A percentile compares a stretch with the other conserved stretches of the same genome.
These are phyloP conservation scores for Paulownia fortunei DNA, from an alignment of 257 asterid genomes.

Conservation along the genomic window DNA sequence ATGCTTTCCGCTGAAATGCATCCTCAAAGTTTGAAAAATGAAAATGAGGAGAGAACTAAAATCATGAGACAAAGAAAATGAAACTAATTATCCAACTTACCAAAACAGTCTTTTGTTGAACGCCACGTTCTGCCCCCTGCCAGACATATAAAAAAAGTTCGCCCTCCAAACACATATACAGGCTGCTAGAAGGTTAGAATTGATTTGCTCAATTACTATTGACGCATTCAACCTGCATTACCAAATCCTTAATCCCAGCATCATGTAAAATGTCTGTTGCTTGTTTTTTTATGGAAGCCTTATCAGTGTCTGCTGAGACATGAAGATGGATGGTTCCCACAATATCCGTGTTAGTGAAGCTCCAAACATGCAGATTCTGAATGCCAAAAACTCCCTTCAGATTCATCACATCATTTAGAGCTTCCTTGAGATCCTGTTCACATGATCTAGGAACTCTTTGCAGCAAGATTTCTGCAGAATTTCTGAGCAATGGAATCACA, in stretches of 20 bases:
- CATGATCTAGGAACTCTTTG: slow-evolving; percentile 89
- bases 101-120: slow-evolving; percentile 18
- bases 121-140: slow-evolving; percentile 25
- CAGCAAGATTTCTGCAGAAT: slow-evolving; percentile 84
- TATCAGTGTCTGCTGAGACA: slow-evolving; percentile 64
- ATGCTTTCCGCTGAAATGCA: background rate
- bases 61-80: background rate
- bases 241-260: slow-evolving; percentile 87
- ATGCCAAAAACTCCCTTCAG: slow-evolving; percentile 69
- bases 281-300: slow-evolving; percentile 50
- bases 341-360: slow-evolving; percentile 77
- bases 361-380: slow-evolving; percentile 88
- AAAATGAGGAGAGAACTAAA: background rate
- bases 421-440: slow-evolving; percentile 68
- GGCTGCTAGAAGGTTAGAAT: slow-evolving; percentile 21
- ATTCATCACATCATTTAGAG: slow-evolving; percentile 58
- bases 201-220: slow-evolving; percentile 34
- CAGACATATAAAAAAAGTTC: slow-evolving; percentile 9
- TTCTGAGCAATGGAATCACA: slow-evolving; percentile 90
- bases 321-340: slow-evolving; percentile 91
- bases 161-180: slow-evolving; percentile 20
- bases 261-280: slow-evolving; percentile 53
- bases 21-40: background rate
- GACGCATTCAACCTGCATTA: slow-evolving; percentile 71
- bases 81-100: slow-evolving; percentile 25